A percentile compares a stretch with the other conserved stretches of the same genome.
These are phyloP conservation scores for Boechera stricta DNA, from an alignment of 345 rosid species.

Conservation along the genomic window DNA sequence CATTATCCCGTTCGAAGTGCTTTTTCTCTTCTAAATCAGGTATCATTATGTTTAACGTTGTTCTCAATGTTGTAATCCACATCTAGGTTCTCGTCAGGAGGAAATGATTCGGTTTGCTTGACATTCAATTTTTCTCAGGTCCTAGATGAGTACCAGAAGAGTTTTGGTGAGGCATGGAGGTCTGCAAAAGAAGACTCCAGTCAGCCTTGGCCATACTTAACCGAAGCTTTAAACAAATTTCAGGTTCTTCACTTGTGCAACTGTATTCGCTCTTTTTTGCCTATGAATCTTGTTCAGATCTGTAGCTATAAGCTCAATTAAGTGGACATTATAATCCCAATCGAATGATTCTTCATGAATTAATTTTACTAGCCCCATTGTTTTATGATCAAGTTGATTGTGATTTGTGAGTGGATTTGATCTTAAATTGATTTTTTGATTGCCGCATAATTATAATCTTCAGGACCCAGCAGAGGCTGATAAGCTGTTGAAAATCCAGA, in stretches of 20 bases:
- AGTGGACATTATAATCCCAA: not conserved
- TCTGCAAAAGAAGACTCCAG: slow-evolving; percentile 60
- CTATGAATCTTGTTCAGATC: not conserved
- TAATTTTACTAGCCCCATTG: not conserved
- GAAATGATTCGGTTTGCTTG: not conserved
- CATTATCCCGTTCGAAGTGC: slow-evolving; percentile 94
- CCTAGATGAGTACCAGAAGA: slow-evolving; percentile 91
- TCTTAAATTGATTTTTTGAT: slow-evolving; percentile 13
- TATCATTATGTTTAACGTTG: slow-evolving; percentile 30
- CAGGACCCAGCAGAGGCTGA: slow-evolving; percentile 99
- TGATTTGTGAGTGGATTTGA: slow-evolving; percentile 21
- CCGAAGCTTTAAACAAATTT: slow-evolving; percentile 76
- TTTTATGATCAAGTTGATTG: not conserved
- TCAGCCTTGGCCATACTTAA: slow-evolving; percentile 84
- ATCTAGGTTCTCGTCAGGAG: not conserved
- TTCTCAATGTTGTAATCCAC: not conserved
- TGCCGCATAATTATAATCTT: slow-evolving; percentile 22
- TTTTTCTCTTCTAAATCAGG: slow-evolving; percentile 91
- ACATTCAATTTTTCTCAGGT: slow-evolving; percentile 53
- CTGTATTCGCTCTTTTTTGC: slow-evolving; percentile 5
- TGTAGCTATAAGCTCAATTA: slow-evolving; percentile 4
- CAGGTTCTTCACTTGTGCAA: slow-evolving; percentile 57
- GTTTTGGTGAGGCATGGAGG: slow-evolving; percentile 89
- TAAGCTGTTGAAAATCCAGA: slow-evolving; percentile 92
- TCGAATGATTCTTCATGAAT: not conserved